These are phyloP conservation scores for Stachybotrys chartarum DNA, from an alignment of 2,329 filamentous ascomycete species.

Conservation along the genomic window DNA sequence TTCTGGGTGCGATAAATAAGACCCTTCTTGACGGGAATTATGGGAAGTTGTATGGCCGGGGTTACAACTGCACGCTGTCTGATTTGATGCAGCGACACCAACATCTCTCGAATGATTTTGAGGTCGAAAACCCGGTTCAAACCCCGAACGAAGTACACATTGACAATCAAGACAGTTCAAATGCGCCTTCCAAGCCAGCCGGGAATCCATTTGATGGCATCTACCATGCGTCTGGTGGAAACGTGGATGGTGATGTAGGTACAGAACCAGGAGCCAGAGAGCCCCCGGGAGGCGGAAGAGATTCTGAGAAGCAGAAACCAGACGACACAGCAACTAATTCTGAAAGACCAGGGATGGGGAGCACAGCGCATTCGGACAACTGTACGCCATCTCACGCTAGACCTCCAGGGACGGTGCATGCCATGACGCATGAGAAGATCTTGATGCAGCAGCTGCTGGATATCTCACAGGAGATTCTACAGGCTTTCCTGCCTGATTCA, in stretches of 20 bases:
- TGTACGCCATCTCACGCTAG: not conserved
- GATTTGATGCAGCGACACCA: not conserved
- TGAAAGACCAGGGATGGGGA: not conserved
- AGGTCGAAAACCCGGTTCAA: not conserved
- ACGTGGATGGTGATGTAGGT: no score
- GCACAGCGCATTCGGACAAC: not conserved
- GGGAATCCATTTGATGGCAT: not conserved
- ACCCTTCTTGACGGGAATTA: not conserved
- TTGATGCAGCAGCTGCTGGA: not conserved
- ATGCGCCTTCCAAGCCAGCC: not conserved
- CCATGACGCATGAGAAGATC: not conserved
- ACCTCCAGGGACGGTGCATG: not conserved
- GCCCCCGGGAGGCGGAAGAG: no score
- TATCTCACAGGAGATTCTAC: constrained; percentile 1
- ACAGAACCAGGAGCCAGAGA: no score
- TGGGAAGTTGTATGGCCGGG: not conserved
- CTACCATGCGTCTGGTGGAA: not conserved
- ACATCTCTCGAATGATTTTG: not conserved
- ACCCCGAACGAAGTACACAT: not conserved
- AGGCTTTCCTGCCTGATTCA: constrained; percentile 2
- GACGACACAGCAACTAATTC: not conserved
- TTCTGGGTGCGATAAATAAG: not conserved
- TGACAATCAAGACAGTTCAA: not conserved
- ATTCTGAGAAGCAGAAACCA: no score
- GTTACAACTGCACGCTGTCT: not conserved